phyloP scores from a whole-genome alignment of 108 stramenopile genomes.

The Nannochloropsis granulata region DNA sequence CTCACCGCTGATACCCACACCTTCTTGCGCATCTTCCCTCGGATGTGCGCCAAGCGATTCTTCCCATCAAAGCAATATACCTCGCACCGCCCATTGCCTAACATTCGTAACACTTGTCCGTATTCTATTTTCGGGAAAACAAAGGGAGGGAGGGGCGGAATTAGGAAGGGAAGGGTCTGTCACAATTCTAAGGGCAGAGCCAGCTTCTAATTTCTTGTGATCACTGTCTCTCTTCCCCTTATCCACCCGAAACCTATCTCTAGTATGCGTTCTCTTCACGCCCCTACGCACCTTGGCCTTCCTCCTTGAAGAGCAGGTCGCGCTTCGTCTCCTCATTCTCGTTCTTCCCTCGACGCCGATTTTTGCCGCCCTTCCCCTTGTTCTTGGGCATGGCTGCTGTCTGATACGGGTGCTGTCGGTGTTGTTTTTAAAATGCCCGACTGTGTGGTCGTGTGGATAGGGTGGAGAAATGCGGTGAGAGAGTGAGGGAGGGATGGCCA shows the following conservation, averaged over 20 bases:
- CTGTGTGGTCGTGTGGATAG: background rate
- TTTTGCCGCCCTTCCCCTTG: slow-evolving; percentile 97
- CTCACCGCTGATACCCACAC: slow-evolving; percentile 71
- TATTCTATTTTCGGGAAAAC: background rate
- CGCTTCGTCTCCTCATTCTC: slow-evolving; percentile 97
- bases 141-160: background rate
- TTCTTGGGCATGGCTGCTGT: slow-evolving; percentile 28
- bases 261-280: background rate
- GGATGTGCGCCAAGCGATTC: slow-evolving; percentile 92
- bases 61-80: slow-evolving; percentile 97
- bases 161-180: background rate
- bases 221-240: background rate
- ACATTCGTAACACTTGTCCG: slow-evolving; percentile 86
- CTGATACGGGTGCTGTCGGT: background rate
- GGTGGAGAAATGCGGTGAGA: too few species aligned
- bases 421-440: background rate
- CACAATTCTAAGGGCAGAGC: background rate
- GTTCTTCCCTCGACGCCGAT: slow-evolving; percentile 94
- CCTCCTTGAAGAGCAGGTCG: slow-evolving; percentile 98
- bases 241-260: too few species aligned
- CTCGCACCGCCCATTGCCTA: slow-evolving; percentile 95
- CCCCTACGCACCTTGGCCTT: slow-evolving; percentile 45
- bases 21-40: slow-evolving; percentile 99
- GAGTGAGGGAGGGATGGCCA: too few species aligned
- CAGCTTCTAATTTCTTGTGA: background rate